Percentiles rank a stretch among this genome's conserved stretches.
phyloP scores from a whole-genome alignment of 2,329 filamentous ascomycete species.

The Trichoderma sp. region DNA sequence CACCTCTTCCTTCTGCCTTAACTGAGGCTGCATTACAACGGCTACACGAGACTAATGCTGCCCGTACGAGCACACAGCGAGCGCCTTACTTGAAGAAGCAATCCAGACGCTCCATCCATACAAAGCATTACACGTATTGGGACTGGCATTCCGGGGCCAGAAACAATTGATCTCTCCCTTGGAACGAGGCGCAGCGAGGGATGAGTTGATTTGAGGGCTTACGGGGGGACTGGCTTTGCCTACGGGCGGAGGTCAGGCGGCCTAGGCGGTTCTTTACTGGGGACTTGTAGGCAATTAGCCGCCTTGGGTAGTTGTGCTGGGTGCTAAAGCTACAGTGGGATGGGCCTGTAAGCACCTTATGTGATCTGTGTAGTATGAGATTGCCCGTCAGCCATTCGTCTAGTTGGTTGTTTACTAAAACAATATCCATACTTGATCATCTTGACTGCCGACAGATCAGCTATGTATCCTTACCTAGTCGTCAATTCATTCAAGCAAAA shows the following conservation, averaged over 20 bases:
- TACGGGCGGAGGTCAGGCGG: not conserved
- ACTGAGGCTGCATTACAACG: not conserved
- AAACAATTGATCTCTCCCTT: constrained; percentile 1
- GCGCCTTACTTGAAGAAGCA: constrained; percentile 9
- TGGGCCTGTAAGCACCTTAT: not conserved
- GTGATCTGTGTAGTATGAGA: not conserved
- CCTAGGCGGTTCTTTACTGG: not conserved
- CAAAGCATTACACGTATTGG: not conserved
- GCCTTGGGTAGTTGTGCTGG: not conserved
- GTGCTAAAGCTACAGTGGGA: not conserved
- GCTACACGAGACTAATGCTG: not conserved
- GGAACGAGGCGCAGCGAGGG: not conserved
- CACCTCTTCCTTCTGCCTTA: not conserved
- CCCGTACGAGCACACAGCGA: not conserved
- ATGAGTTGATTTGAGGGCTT: not conserved
- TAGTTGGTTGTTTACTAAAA: not conserved
- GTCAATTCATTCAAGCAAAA: not conserved
- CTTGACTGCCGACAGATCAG: not conserved
- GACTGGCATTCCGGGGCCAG: not conserved
- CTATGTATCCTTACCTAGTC: not conserved
- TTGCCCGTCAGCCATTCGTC: not conserved
- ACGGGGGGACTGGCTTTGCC: not conserved
- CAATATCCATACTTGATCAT: not conserved
- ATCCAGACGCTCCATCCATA: not conserved
- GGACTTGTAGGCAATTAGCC: not conserved